These are phyloP conservation scores for Triadica sebifera DNA, from an alignment of 345 rosid species.

Conservation along the genomic window DNA sequence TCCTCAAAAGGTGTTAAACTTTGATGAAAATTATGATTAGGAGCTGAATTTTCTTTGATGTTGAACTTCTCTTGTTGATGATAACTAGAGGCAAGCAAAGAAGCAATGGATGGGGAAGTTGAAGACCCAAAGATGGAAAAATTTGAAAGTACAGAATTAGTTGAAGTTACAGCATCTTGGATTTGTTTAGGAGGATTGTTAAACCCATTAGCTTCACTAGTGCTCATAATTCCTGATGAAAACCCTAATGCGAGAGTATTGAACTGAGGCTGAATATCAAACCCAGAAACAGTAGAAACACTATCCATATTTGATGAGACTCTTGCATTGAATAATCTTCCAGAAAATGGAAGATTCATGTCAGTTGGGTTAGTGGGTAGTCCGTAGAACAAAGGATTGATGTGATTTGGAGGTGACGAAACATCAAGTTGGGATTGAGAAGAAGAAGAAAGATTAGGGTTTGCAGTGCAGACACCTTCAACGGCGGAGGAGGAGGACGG, in stretches of 20 bases:
- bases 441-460: constrained; percentile 31
- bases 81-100: constrained; percentile 52
- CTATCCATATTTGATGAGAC: constrained; percentile 31
- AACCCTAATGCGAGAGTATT: constrained; percentile 62
- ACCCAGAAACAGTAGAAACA: constrained; percentile 44
- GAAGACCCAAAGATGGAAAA: constrained; percentile 44
- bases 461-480: constrained; percentile 23
- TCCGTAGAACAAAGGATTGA: constrained; percentile 62
- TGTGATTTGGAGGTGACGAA: constrained; percentile 44
- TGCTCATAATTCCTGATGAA: constrained; percentile 40
- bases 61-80: constrained; percentile 45
- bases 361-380: constrained; percentile 45
- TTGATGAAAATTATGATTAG: constrained; percentile 35
- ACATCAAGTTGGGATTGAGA: constrained; percentile 35
- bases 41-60: constrained; percentile 29
- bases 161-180: constrained; percentile 38
- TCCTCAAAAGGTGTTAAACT: constrained; percentile 47
- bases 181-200: constrained; percentile 27
- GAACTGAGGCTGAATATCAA: constrained; percentile 52
- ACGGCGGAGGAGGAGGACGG: constrained; percentile 22
- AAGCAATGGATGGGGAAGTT: constrained; percentile 42
- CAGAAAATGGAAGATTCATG: constrained; percentile 45
- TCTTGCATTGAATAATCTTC: constrained; percentile 39
- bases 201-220: constrained; percentile 32
- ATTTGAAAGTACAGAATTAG: constrained; percentile 46